These are phyloP conservation scores for Cocos nucifera DNA, from an alignment of 176 grass and related monocot genomes.

Conservation along the genomic window DNA sequence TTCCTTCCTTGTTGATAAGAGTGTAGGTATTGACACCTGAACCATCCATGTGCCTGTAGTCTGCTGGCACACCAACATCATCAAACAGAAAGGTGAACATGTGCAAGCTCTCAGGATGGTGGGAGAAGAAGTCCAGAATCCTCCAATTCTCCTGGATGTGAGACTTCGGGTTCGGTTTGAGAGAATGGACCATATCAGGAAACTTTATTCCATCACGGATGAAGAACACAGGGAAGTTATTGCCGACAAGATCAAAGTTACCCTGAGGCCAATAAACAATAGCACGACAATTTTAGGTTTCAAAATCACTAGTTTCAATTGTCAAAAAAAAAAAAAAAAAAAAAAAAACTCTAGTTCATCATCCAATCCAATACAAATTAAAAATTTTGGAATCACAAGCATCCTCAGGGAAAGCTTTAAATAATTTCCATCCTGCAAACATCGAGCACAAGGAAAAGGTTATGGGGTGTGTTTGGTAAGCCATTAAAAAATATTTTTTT, in stretches of 20 bases:
- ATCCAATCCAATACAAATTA: no score
- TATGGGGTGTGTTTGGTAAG: no score
- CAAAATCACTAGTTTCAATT: no score
- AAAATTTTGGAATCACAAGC: no score
- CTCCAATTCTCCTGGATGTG: constrained; percentile 99
- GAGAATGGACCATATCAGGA: constrained; percentile 94
- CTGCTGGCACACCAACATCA: constrained; percentile 78
- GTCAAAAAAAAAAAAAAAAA: no score
- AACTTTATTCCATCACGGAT: constrained; percentile 96
- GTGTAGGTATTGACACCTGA: constrained; percentile 96
- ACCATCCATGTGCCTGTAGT: constrained; percentile 99
- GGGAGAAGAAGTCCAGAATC: constrained; percentile 92
- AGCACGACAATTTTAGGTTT: no score
- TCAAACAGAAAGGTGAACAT: constrained; percentile 98
- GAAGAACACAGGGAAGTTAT: constrained; percentile 99
- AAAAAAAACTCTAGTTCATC: no score
- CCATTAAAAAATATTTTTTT: no score
- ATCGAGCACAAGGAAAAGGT: no score
- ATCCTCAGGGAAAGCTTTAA: no score
- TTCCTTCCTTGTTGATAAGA: constrained; percentile 68
- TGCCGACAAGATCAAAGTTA: constrained; percentile 94
- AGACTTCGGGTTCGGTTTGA: constrained; percentile 84
- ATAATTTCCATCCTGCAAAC: no score
- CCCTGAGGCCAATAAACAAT: constrained; percentile 26
- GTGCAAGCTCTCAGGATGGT: constrained; percentile 92